phyloP scores from a whole-genome alignment of 2,329 filamentous ascomycete species.

The Curvularia sp. region DNA sequence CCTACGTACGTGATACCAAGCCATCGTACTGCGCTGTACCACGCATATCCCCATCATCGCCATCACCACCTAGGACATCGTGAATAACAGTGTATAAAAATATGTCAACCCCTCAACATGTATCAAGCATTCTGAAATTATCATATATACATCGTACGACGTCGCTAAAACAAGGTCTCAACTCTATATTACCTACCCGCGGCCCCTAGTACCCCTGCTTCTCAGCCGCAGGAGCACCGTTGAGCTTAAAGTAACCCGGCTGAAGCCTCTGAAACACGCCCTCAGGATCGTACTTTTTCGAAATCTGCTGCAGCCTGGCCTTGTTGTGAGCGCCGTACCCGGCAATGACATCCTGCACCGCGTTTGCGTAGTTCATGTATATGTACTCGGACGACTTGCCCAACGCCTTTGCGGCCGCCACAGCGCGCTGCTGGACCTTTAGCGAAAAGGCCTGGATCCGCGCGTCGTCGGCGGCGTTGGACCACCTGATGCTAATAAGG shows the following conservation, averaged over 20 bases:
- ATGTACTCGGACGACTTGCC: constrained; percentile 32
- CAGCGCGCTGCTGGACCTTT: constrained; percentile 23
- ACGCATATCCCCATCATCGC: no score
- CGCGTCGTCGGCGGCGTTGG: constrained; percentile 31
- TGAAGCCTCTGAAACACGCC: constrained; percentile 31
- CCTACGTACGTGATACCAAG: no score
- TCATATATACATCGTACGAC: no score
- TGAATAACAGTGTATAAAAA: no score
- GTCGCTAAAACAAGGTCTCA: background rate
- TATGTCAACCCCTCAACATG: no score
- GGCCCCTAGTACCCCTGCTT: no score
- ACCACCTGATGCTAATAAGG: constrained; percentile 32
- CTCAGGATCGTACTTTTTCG: constrained; percentile 31
- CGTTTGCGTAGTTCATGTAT: constrained; percentile 59
- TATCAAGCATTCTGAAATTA: no score
- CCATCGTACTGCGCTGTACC: no score
- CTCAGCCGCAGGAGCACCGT: constrained; percentile 20
- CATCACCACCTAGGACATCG: no score
- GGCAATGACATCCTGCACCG: constrained; percentile 52
- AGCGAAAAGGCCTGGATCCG: constrained; percentile 28
- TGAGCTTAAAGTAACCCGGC: constrained; percentile 35
- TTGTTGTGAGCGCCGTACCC: constrained; percentile 53
- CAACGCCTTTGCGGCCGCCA: constrained; percentile 12
- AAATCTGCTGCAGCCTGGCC: constrained; percentile 26
- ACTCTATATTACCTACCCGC: no score